Percentiles rank a stretch among this genome's conserved stretches.
phyloP scores from a whole-genome alignment of 2,329 filamentous ascomycete species.

The Cladosporium sp. region DNA sequence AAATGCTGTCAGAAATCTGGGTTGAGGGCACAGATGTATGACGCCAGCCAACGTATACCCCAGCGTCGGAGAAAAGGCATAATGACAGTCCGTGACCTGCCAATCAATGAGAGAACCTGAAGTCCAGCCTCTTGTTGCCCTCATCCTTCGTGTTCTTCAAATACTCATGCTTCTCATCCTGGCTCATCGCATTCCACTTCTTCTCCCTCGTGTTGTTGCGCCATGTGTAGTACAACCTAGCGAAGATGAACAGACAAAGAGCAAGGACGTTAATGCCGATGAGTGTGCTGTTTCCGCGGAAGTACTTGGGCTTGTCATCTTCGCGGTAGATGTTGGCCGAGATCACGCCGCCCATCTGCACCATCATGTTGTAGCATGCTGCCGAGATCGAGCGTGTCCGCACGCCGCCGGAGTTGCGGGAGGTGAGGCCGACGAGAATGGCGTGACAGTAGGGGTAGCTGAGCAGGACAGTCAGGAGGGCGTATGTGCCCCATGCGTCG shows the following conservation, averaged over 20 bases:
- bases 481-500: slow-evolving; percentile 43
- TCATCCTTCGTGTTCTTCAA: slow-evolving; percentile 38
- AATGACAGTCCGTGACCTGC: neutral
- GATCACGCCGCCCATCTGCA: slow-evolving; percentile 49
- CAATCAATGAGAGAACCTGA: slow-evolving; percentile 35
- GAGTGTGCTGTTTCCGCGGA: slow-evolving; percentile 55
- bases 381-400: slow-evolving; percentile 46
- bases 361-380: slow-evolving; percentile 43
- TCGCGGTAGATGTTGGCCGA: slow-evolving; percentile 52
- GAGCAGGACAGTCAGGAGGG: slow-evolving; percentile 42
- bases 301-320: slow-evolving; percentile 57
- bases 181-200: slow-evolving; percentile 41
- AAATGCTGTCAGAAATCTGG: neutral
- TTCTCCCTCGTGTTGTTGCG: slow-evolving; percentile 34
- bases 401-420: slow-evolving; percentile 45
- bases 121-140: slow-evolving; percentile 39
- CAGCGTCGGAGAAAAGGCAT: no score
- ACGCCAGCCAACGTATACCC: neutral
- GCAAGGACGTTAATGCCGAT: slow-evolving; percentile 53
- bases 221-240: slow-evolving; percentile 38
- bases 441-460: slow-evolving; percentile 47
- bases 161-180: slow-evolving; percentile 38
- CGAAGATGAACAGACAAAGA: slow-evolving; percentile 43
- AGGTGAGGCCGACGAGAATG: slow-evolving; percentile 46
- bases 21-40: neutral